Conservation (phyloP, 768 basidiomycete genomes). For the Panaeolus cyanescens region DNA sequence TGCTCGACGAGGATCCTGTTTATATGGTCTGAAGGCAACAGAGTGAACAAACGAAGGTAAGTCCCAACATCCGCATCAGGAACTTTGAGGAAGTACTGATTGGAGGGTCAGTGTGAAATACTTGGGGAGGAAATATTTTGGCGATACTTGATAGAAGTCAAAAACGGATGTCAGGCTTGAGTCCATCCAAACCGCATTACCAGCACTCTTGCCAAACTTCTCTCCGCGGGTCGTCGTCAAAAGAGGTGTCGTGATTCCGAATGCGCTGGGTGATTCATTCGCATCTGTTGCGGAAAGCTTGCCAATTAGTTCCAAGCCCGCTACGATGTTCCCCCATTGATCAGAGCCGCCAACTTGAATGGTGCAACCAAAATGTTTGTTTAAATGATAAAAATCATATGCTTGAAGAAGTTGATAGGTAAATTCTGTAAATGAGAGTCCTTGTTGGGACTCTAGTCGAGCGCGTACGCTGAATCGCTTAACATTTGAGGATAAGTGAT, state of each 20-base stretch:
- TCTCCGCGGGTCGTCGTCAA: constrained; percentile 87
- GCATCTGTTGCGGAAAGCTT: constrained; percentile 35
- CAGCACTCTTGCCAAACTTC: constrained; percentile 97
- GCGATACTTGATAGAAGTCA: constrained; percentile 89
- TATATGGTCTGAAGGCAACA: constrained; percentile 64
- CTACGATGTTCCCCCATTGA: constrained; percentile 98
- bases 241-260: constrained; percentile 91
- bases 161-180: constrained; percentile 76
- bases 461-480: constrained; percentile 66
- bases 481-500: not conserved
- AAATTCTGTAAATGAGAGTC: constrained; percentile 98
- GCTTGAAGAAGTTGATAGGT: constrained; percentile 97
- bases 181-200: constrained; percentile 94
- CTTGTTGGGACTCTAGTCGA: constrained; percentile 76
- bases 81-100: constrained; percentile 86
- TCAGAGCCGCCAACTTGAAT: constrained; percentile 96
- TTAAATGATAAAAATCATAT: constrained; percentile 86
- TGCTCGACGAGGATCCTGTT: constrained; percentile 59
- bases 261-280: constrained; percentile 41
- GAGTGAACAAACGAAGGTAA: constrained; percentile 83
- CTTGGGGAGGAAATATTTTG: not conserved
- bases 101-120: not conserved
- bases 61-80: constrained; percentile 78
- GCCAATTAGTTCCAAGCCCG: constrained; percentile 89
- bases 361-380: constrained; percentile 64